Percentiles rank a stretch among this genome's conserved stretches.
phyloP scores from a whole-genome alignment of 495 filamentous ascomycete genomes.

The Neurospora africana region DNA sequence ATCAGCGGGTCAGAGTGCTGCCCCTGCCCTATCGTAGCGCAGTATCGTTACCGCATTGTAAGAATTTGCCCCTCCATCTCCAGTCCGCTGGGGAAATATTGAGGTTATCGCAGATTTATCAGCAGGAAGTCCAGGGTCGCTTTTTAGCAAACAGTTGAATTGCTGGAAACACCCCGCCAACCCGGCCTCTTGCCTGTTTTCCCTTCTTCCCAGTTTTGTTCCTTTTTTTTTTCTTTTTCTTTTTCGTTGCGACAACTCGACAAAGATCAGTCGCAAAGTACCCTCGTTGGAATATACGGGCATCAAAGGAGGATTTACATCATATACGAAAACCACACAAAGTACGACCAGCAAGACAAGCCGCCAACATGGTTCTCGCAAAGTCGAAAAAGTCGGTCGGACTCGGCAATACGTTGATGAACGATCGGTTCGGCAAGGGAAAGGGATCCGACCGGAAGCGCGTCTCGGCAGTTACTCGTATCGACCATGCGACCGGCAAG shows the following conservation, averaged over 20 bases:
- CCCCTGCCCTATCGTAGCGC: slow-evolving; percentile 10
- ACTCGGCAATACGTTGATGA: slow-evolving; percentile 77
- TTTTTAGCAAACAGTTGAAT: not conserved
- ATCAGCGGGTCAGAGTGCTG: slow-evolving; percentile 3
- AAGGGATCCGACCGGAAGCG: slow-evolving; percentile 57
- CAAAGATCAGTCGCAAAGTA: not conserved
- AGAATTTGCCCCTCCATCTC: slow-evolving; percentile 29
- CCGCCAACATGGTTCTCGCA: slow-evolving; percentile 66
- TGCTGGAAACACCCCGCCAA: not conserved
- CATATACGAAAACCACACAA: not conserved
- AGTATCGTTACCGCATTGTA: slow-evolving; percentile 8
- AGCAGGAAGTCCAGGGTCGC: not conserved
- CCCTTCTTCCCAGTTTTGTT: not conserved
- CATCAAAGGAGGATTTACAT: not conserved
- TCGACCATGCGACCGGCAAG: slow-evolving; percentile 50
- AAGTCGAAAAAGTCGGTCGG: slow-evolving; percentile 94
- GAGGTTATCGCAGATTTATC: not conserved
- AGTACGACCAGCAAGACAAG: not conserved
- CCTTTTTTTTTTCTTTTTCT: not conserved
- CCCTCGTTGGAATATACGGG: not conserved
- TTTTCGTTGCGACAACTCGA: not conserved
- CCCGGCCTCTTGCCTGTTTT: not conserved
- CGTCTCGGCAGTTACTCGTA: slow-evolving; percentile 51
- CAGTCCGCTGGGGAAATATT: not conserved
- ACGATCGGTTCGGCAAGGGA: slow-evolving; percentile 83